phyloP scores from a whole-genome alignment of 768 basidiomycete species.

The Rhodosporidiobolus sp. region DNA sequence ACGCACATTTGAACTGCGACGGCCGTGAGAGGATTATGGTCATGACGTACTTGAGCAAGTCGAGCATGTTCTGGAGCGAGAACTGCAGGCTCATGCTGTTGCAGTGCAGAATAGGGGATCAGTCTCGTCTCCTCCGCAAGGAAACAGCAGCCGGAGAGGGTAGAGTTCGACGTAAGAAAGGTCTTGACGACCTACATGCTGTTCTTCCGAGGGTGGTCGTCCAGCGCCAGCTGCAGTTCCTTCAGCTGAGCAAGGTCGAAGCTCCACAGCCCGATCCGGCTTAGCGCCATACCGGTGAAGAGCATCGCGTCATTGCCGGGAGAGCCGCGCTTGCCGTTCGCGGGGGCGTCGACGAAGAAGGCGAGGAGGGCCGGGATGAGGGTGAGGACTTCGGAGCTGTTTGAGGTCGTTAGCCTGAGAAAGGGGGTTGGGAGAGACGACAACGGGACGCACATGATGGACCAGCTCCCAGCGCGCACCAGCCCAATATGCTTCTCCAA shows the following conservation, averaged over 20 bases:
- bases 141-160: not conserved
- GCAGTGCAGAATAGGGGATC: not conserved
- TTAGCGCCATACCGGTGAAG: slow-evolving; percentile 56
- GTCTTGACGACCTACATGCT: slow-evolving; percentile 47
- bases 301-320: slow-evolving; percentile 52
- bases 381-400: slow-evolving; percentile 52
- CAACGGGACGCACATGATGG: slow-evolving; percentile 53
- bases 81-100: slow-evolving; percentile 49
- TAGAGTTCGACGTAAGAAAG: too few species aligned
- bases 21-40: slow-evolving; percentile 50
- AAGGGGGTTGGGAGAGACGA: too few species aligned
- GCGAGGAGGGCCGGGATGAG: slow-evolving; percentile 55
- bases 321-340: slow-evolving; percentile 37
- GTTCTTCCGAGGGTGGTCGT: slow-evolving; percentile 54
- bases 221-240: slow-evolving; percentile 54
- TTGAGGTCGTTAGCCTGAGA: not conserved
- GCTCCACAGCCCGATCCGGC: slow-evolving; percentile 56
- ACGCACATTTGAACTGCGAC: slow-evolving; percentile 30
- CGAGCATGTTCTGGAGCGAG: slow-evolving; percentile 49
- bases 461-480: slow-evolving; percentile 57
- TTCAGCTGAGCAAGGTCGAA: slow-evolving; percentile 59
- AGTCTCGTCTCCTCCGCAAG: too few species aligned
- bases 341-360: slow-evolving; percentile 48
- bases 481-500: slow-evolving; percentile 54
- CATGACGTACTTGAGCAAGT: slow-evolving; percentile 47